These are phyloP conservation scores for Leucocoprinus sp. DNA, from an alignment of 768 basidiomycete species.

Conservation along the genomic window DNA sequence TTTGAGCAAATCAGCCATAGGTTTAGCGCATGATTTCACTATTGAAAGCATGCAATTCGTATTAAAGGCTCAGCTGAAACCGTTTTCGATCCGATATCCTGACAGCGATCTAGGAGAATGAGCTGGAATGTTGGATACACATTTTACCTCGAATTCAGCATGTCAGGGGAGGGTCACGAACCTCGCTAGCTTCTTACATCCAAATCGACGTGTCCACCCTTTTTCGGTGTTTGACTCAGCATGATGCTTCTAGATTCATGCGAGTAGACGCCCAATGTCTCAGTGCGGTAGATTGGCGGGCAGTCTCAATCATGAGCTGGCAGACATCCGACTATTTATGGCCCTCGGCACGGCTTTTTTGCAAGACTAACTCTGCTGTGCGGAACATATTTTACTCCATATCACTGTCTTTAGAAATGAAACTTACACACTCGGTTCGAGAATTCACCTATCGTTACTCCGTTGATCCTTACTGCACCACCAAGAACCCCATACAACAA, in stretches of 20 bases:
- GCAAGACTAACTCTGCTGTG: no score
- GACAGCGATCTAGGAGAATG: conserved; percentile 17
- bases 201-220: neutral
- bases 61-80: conserved; percentile 16
- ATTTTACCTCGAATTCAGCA: conserved; percentile 3
- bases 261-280: conserved; percentile 3
- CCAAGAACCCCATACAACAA: neutral
- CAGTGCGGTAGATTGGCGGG: conserved; percentile 20
- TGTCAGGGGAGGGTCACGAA: conserved; percentile 15
- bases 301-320: conserved; percentile 20
- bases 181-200: conserved; percentile 18
- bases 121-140: conserved; percentile 19
- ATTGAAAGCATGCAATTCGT: no score
- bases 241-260: conserved; percentile 13
- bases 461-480: neutral
- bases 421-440: conserved; percentile 4
- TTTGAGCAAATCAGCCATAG: conserved; percentile 19
- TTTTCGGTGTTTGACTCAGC: neutral
- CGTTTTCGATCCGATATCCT: conserved; percentile 19
- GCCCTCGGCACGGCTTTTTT: conserved; percentile 14
- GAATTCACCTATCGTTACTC: neutral
- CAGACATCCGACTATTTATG: conserved; percentile 20
- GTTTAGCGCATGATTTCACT: conserved; percentile 17
- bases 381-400: no score
- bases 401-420: conserved; percentile 7